Percentiles rank a stretch among this genome's conserved stretches.
phyloP scores from a whole-genome alignment of 2,329 filamentous ascomycete genomes.

The Fusarium neocosmosporiellum region DNA sequence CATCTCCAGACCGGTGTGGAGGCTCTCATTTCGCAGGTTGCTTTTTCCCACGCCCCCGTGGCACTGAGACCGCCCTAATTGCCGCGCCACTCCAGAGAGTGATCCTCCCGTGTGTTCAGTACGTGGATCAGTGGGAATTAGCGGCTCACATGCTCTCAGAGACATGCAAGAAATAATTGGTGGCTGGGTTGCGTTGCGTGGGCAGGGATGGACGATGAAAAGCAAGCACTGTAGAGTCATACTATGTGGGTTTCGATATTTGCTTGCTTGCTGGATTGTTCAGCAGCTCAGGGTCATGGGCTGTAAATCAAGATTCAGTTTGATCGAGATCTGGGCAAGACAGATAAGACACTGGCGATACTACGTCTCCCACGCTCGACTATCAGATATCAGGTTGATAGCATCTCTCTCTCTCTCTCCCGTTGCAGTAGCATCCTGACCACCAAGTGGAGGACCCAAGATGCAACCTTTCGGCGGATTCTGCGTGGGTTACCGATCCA shows the following conservation, averaged over 20 bases:
- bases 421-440: not conserved
- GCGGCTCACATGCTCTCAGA: slow-evolving; percentile 1
- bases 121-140: not conserved
- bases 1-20: not conserved
- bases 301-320: not conserved
- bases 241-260: not conserved
- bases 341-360: not conserved
- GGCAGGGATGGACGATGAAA: not conserved
- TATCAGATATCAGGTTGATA: not conserved
- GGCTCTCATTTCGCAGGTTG: not conserved
- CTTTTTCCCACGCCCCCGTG: not conserved
- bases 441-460: not conserved
- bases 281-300: not conserved
- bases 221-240: not conserved
- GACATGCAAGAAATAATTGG: not conserved
- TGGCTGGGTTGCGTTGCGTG: not conserved
- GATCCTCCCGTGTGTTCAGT: not conserved
- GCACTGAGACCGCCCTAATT: not conserved
- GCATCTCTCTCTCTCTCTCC: not conserved
- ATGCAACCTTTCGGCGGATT: slow-evolving; percentile 18
- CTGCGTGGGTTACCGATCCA: slow-evolving; percentile 28
- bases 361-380: not conserved
- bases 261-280: not conserved
- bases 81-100: not conserved
- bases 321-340: not conserved